Evolutionary conservation across 2,329 filamentous ascomycete species (phyloP), one percentile per base, ranked within the genome.

Genomic region (Berkeleyomyces rouxiae): DNA sequence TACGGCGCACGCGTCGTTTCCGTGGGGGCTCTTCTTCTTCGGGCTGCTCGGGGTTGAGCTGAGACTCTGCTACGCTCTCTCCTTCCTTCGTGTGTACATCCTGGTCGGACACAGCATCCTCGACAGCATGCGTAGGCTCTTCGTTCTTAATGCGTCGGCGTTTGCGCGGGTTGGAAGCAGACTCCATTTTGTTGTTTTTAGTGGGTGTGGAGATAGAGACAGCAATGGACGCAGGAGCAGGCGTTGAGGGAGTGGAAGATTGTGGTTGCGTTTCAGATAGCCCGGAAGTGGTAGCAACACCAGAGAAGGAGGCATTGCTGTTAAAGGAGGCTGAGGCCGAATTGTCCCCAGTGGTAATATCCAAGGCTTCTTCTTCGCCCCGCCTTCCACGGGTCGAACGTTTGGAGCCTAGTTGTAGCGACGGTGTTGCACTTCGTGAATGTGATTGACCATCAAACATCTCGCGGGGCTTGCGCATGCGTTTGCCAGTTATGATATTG

Each of bases 371-470:
- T 40, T 69, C 71, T 62, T 69, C 71, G 36, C 72, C 70, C 37
- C 72, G 69, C 33, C 72, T 71, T 44, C 69, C 68, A n/a, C 63
- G 63, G 10, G 60, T 61, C 3, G 49, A 39, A 3, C 63, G 59
- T 42, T 62, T 64, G 13, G 53, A 37, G 4, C 33, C 40, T 5
- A 71, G 67, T 3, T 70, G 68, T 5, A 68, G 71, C 6, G 69
- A 74, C 1, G 81, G 80, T 10, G 79, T 82, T 3, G 76, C 76
- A 64, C 77, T 75, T 65, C 80, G 76, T 67, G 79, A 82, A 13
- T 59, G 44, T 7, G 42, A 78, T 76, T 44, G 78, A 78, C 42
- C 31, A 53, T 80, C 79, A 51, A 79, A 78, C 7, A 78, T 67
- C 58, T 75, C 74, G 1, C 79, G 77, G 1, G 79, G 76, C 67